A percentile compares a stretch with the other conserved stretches of the same genome.
Evolutionary conservation across 2,329 filamentous ascomycete genomes (phyloP).

Genomic region (Pseudogymnoascus sp.): DNA sequence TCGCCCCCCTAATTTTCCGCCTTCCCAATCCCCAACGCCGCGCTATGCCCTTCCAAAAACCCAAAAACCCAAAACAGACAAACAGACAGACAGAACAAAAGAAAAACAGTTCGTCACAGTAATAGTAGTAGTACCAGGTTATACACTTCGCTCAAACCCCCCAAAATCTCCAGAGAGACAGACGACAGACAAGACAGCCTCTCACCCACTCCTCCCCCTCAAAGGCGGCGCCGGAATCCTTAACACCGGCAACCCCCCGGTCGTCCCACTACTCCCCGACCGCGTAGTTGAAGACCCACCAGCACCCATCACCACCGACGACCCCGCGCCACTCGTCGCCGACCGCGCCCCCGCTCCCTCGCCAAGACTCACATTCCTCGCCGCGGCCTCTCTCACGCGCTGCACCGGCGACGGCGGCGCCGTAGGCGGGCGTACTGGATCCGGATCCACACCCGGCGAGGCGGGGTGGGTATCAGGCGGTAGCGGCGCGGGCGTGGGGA

Average conservation of each 20-base stretch:
- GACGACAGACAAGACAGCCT: neutral
- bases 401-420: neutral
- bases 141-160: neutral
- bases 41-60: conserved; percentile 2
- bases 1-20: neutral
- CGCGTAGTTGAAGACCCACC: neutral
- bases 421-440: neutral
- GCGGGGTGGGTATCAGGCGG: neutral
- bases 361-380: neutral
- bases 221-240: neutral
- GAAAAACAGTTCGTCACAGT: neutral
- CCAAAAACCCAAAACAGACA: neutral
- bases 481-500: neutral
- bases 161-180: neutral
- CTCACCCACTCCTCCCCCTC: neutral
- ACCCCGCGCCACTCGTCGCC: neutral
- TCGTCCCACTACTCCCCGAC: neutral
- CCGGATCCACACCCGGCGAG: neutral
- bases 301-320: neutral
- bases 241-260: neutral
- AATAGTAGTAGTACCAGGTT: neutral
- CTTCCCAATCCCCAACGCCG: neutral
- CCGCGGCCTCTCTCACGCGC: neutral
- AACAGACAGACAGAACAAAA: neutral
- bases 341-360: neutral